Base-by-base conservation (phyloP, 192 early-diverging fungal genomes). In the Gonapodya prolifera region DNA sequence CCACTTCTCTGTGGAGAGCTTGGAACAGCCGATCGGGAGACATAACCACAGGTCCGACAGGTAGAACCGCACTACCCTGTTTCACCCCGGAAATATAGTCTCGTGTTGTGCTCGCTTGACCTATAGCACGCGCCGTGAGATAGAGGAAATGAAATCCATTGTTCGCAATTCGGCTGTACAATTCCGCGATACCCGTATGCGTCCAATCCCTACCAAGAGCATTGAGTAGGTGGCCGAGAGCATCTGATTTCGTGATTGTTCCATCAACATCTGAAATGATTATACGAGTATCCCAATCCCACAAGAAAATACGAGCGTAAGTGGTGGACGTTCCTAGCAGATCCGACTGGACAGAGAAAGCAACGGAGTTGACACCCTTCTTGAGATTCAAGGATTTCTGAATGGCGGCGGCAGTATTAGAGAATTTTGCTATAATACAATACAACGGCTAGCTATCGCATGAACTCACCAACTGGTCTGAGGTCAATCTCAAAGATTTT, bases 191-290 rank as follows among this genome's bases (percentile, higher is more conserved):
- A 34, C 97, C 97, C 16, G 86, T 87, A 83, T 99, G 97, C 0
- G 96, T 99, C 97, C 97, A 99, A 82, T 99, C 97, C 83, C 90
- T 91, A 36, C 97, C 97, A 30, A 98, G 92, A 92, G 96, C 96
- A 35, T 95, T 95, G 83, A 96, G 96, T 13, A 99, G 86, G 79
- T 99, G 97, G 1, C 97, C 97, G 69, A 99, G 83, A 0, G 91
- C 94, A 80, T 99, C 97, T 0, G 95, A 97, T 84, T 97, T 97
- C 61, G 97, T 99, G 78, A 99, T 99, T 1, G 97, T 99, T 1
- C 97, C 97, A 82, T 99, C 97, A 75, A 99, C 95, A 80, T 99
- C 97, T 0, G 95, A 97, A 79, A 99, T 97, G 1, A 99, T 96
- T 28, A 99, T 89, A 34, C 92, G 86, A 35, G 91, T 89, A 81